phyloP scores from a whole-genome alignment of 75 land plant genomes.

The Chamaecyparis obtusa region DNA sequence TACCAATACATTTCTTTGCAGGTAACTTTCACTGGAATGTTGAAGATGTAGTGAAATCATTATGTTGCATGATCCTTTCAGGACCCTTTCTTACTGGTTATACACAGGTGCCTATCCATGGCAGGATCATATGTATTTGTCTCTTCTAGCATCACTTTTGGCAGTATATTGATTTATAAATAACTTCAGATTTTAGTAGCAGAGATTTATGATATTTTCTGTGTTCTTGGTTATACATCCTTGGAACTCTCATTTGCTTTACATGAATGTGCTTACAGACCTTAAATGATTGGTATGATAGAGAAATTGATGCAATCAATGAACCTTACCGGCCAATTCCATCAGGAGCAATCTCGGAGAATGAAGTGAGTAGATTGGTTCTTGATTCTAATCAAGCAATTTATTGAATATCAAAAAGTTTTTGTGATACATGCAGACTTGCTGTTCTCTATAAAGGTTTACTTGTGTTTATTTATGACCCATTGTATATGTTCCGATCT shows the following conservation, averaged over 20 bases:
- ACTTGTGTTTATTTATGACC: background rate
- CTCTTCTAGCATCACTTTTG: background rate
- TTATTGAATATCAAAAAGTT: background rate
- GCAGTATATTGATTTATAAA: background rate
- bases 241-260: background rate
- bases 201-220: background rate
- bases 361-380: constrained; percentile 59
- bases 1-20: constrained; percentile 20
- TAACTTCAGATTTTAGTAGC: background rate
- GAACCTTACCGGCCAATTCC: constrained; percentile 99
- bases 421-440: background rate
- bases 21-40: constrained; percentile 92
- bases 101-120: constrained; percentile 55
- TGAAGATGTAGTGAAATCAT: constrained; percentile 92
- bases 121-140: background rate
- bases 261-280: constrained; percentile 45
- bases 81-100: constrained; percentile 99
- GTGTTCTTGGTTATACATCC: background rate
- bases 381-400: background rate
- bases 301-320: constrained; percentile 98
- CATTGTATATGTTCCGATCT: background rate
- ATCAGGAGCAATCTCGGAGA: constrained; percentile 94
- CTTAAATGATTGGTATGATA: constrained; percentile 98
- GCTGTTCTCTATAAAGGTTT: background rate
- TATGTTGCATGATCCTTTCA: constrained; percentile 88